phyloP scores from a whole-genome alignment of 1,139 yeast species.

The Candida buenavistaensis region DNA sequence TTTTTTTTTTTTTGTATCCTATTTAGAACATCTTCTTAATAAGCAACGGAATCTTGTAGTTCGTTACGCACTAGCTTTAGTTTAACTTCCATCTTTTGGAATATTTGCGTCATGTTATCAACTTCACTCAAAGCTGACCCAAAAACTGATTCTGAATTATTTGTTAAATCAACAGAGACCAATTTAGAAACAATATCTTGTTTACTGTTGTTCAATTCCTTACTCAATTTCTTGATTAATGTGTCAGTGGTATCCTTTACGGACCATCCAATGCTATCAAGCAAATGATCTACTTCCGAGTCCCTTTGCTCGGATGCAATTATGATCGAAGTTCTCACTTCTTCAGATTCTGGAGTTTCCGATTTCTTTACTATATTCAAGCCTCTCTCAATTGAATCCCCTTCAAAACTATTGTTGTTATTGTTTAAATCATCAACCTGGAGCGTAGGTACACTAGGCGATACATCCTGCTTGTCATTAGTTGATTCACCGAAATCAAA shows the following conservation, averaged over 20 bases:
- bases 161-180: slow-evolving; percentile 41
- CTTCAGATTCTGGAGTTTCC: slow-evolving; percentile 9
- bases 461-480: slow-evolving; percentile 1
- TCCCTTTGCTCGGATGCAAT: slow-evolving; percentile 32
- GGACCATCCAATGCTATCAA: slow-evolving; percentile 77
- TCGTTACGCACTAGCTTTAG: slow-evolving; percentile 4
- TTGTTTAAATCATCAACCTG: slow-evolving; percentile 5
- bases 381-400: slow-evolving; percentile 16
- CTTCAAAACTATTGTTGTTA: slow-evolving; percentile 3
- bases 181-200: slow-evolving; percentile 40
- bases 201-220: slow-evolving; percentile 44
- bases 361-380: slow-evolving; percentile 22
- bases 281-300: slow-evolving; percentile 60
- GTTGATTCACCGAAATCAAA: slow-evolving; percentile 5
- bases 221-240: slow-evolving; percentile 55
- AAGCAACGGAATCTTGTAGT: slow-evolving; percentile 1
- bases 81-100: slow-evolving; percentile 42
- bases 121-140: slow-evolving; percentile 58
- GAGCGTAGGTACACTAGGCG: too few relatives aligned
- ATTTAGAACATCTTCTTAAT: background rate
- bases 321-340: slow-evolving; percentile 5
- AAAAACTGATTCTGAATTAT: slow-evolving; percentile 36
- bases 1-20: too few relatives aligned
- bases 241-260: slow-evolving; percentile 60
- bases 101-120: slow-evolving; percentile 55